phyloP scores from a whole-genome alignment of 1,139 yeast species.

The Kodamaea sp. region DNA sequence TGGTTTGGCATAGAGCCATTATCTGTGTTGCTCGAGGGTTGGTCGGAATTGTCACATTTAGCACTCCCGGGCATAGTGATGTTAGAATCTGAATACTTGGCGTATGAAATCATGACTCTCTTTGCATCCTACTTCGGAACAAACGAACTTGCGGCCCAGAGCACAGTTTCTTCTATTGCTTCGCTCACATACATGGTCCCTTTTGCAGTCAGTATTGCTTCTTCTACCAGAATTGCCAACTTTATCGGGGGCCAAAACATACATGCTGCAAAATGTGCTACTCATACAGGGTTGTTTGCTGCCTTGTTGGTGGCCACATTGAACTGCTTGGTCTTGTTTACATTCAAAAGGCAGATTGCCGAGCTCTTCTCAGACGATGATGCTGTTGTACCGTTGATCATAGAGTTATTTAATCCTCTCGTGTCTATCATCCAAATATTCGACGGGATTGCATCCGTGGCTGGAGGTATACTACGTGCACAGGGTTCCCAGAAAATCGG shows the following conservation, averaged over 20 bases:
- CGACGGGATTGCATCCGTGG: conserved; percentile 81
- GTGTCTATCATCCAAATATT: conserved; percentile 74
- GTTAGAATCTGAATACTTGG: conserved; percentile 61
- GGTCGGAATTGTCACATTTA: conserved; percentile 58
- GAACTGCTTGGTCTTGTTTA: conserved; percentile 55
- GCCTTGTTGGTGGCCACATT: conserved; percentile 58
- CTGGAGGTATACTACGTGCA: conserved; percentile 83
- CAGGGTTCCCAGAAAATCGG: conserved; percentile 86
- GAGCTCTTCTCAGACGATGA: conserved; percentile 67
- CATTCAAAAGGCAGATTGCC: conserved; percentile 61
- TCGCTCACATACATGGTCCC: conserved; percentile 84
- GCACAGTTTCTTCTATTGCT: conserved; percentile 81
- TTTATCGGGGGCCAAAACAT: conserved; percentile 79
- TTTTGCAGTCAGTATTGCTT: conserved; percentile 84
- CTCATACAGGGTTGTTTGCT: conserved; percentile 61
- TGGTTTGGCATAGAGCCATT: conserved; percentile 63
- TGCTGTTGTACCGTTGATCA: conserved; percentile 54
- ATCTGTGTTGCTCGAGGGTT: conserved; percentile 51
- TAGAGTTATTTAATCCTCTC: conserved; percentile 58
- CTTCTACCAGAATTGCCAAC: conserved; percentile 85
- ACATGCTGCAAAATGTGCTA: conserved; percentile 61
- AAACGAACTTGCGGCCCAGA: conserved; percentile 81
- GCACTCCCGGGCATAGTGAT: conserved; percentile 61
- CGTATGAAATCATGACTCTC: conserved; percentile 58
- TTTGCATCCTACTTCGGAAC: conserved; percentile 81